Evolutionary conservation across 768 basidiomycete genomes (phyloP).

Genomic region (Xerocomellus intermedius): DNA sequence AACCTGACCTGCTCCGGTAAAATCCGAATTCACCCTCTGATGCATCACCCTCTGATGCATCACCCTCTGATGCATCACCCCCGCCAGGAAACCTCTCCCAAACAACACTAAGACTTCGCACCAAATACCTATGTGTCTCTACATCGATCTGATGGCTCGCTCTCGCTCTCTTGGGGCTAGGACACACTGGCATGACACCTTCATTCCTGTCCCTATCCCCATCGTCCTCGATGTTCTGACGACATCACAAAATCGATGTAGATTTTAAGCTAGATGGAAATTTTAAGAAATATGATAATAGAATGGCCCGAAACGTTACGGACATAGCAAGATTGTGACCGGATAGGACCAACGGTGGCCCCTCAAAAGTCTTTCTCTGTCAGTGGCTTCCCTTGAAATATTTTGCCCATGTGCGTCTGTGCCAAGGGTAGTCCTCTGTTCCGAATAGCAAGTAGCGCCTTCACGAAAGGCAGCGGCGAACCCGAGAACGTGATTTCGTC

Average conservation of each 20-base stretch:
- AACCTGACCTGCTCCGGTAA: too few species aligned
- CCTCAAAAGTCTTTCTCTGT: background rate
- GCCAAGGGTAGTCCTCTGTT: conserved; percentile 30
- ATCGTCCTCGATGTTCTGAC: background rate
- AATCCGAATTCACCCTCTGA: background rate
- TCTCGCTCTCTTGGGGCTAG: background rate
- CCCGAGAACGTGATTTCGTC: conserved; percentile 21
- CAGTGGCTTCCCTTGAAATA: background rate
- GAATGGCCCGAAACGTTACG: too few species aligned
- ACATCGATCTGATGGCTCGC: conserved; percentile 25
- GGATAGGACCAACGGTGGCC: too few species aligned
- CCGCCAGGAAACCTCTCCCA: background rate
- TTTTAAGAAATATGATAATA: too few species aligned
- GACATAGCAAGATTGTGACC: too few species aligned
- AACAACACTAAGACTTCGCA: background rate
- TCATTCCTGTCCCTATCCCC: background rate
- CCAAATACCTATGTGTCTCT: conserved; percentile 18
- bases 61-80: background rate
- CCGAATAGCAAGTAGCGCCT: conserved; percentile 23
- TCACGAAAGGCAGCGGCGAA: conserved; percentile 33
- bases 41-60: background rate
- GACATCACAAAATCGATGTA: background rate
- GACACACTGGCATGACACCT: background rate
- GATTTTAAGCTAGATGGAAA: too few species aligned
- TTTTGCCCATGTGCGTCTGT: background rate